Base-by-base conservation (phyloP, 2,329 filamentous ascomycete species). In the Gaeumannomyces sp. region DNA sequence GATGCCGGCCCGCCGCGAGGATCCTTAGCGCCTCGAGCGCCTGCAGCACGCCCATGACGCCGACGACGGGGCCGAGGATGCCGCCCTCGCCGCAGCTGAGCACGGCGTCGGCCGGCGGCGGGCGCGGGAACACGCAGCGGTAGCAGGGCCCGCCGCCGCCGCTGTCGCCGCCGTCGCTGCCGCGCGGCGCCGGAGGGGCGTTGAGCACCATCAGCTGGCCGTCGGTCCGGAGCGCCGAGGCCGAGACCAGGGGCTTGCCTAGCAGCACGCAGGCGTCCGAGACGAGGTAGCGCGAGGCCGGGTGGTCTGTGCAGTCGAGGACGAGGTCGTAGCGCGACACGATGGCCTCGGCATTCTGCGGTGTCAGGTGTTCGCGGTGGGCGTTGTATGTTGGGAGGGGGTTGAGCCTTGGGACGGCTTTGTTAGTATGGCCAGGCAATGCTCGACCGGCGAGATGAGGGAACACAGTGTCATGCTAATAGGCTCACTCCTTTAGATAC, bases 251-350 rank as follows among this genome's bases (percentile, higher is more conserved):
- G 0, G 92, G 88, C 72, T 92, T 95, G 2, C 83, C 78, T 0
- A 93, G 81, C 4, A 97, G 80, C 13, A 97, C 90, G 70, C 92
- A 96, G 22, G 90, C 85, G 73, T 99, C 95, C 0, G 92, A 97
- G 68, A 98, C 91, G 60, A 98, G 84, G 74, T 99, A 98, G 59
- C 95, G 90, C 0, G 92, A 91, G 1, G 91, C 89, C 0, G 95
- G 94, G 69, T 94, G 93, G 76, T 99, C 95, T 13, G 94, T 98
- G 75, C 95, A 99, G 76, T 99, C 95, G 16, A 99, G 86, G 1
- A 98, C 86, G 0, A 97, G 70, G 71, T 97, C 92, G 73, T 96
- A 98, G 4, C 79, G 71, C 0, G 80, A 77, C 65, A 96, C 85
- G 57, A 92, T 86, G 0, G 80, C 75, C 8, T 86, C 77, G 0